Percentiles rank a stretch among this genome's conserved stretches.
phyloP scores from a whole-genome alignment of 1,139 yeast genomes.

The Groenewaldozyma sp. region DNA sequence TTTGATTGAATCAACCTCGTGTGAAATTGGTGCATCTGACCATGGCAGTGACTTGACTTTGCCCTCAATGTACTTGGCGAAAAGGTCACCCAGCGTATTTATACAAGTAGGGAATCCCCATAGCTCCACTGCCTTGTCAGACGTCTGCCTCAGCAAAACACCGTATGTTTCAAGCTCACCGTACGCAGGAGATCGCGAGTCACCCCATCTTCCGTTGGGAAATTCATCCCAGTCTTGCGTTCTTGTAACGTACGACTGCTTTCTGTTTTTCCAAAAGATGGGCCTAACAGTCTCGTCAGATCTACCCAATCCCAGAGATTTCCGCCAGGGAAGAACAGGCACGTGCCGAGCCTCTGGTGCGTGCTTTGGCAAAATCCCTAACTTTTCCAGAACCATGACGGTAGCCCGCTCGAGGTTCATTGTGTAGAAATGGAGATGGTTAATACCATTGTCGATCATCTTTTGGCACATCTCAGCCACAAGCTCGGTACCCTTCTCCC shows the following conservation, averaged over 20 bases:
- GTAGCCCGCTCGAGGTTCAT: conserved; percentile 93
- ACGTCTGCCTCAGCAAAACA: conserved; percentile 44
- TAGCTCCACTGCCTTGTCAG: conserved; percentile 64
- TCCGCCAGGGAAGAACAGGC: conserved; percentile 68
- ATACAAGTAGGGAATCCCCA: conserved; percentile 75
- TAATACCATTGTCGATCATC: conserved; percentile 65
- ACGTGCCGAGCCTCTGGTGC: conserved; percentile 17
- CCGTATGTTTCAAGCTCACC: conserved; percentile 66
- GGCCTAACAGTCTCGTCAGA: conserved; percentile 83
- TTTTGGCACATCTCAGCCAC: conserved; percentile 76
- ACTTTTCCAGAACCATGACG: conserved; percentile 71
- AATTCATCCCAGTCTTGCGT: conserved; percentile 94
- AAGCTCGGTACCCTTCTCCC: conserved; percentile 77
- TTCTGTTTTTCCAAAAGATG: conserved; percentile 92
- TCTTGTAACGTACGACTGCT: conserved; percentile 79
- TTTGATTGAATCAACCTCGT: conserved; percentile 61
- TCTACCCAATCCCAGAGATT: conserved; percentile 74
- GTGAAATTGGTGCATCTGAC: conserved; percentile 85
- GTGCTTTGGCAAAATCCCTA: conserved; percentile 40
- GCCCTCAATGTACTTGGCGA: conserved; percentile 60
- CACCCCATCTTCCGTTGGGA: conserved; percentile 95
- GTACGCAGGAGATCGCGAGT: conserved; percentile 85
- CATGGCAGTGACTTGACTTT: conserved; percentile 76
- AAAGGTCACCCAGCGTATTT: conserved; percentile 51
- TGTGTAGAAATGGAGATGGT: conserved; percentile 89